Percentiles rank a stretch among this genome's conserved stretches.
Evolutionary conservation across 495 filamentous ascomycete species (phyloP).

Genomic region (Penicillium psychrofluorescens): DNA sequence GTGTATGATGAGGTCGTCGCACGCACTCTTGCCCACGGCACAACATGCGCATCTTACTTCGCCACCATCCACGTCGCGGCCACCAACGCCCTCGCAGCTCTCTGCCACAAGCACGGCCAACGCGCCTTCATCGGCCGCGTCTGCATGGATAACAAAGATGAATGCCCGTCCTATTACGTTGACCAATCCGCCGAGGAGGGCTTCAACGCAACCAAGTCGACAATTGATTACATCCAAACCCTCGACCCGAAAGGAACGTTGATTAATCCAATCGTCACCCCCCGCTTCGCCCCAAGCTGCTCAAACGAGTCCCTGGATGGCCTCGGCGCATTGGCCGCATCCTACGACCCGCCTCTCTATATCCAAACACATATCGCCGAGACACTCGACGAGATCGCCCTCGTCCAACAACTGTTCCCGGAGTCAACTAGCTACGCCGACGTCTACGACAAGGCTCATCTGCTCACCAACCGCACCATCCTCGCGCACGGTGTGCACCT

Average conservation of each 20-base stretch:
- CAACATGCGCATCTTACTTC: slow-evolving; percentile 87
- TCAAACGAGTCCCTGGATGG: slow-evolving; percentile 46
- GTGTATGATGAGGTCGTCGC: slow-evolving; percentile 69
- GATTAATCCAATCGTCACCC: slow-evolving; percentile 73
- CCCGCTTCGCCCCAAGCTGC: slow-evolving; percentile 79
- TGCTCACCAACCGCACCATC: slow-evolving; percentile 66
- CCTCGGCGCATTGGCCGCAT: slow-evolving; percentile 55
- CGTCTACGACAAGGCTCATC: slow-evolving; percentile 65
- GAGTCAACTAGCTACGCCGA: slow-evolving; percentile 54
- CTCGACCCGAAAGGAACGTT: slow-evolving; percentile 57
- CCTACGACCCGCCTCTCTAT: slow-evolving; percentile 45
- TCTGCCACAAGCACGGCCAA: slow-evolving; percentile 71
- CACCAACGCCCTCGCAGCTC: slow-evolving; percentile 81
- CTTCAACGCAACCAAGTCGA: slow-evolving; percentile 47
- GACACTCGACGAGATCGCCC: slow-evolving; percentile 59
- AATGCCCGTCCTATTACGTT: slow-evolving; percentile 65
- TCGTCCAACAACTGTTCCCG: slow-evolving; percentile 66
- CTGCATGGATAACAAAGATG: slow-evolving; percentile 69
- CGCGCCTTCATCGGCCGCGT: slow-evolving; percentile 84
- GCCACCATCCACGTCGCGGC: slow-evolving; percentile 74
- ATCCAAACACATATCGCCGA: slow-evolving; percentile 90
- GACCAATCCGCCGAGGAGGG: slow-evolving; percentile 54
- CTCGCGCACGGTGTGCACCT: slow-evolving; percentile 86
- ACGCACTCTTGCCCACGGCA: slow-evolving; percentile 80
- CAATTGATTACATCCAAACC: slow-evolving; percentile 55